A percentile compares a stretch with the other conserved stretches of the same genome.
These are phyloP conservation scores for Gonium pectorale DNA, from an alignment of 139 green algal species.

Conservation along the genomic window DNA sequence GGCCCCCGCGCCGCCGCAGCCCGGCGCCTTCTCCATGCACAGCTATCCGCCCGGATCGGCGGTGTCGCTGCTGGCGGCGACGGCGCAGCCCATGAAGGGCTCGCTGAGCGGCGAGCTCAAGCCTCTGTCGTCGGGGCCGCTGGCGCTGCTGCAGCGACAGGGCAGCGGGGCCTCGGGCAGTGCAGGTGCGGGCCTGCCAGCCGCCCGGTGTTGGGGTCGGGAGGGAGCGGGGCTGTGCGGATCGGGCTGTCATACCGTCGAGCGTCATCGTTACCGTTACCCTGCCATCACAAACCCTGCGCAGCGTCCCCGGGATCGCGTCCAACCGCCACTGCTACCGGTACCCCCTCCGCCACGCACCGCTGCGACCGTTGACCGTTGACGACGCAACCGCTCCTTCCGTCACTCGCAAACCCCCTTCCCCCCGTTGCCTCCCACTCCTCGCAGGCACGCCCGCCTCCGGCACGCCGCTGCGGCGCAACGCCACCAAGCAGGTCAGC, in stretches of 20 bases:
- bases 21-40: neutral
- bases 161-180: no score
- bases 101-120: neutral
- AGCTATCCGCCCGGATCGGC: neutral
- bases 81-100: neutral
- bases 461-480: neutral
- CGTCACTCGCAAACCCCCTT: neutral
- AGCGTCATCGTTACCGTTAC: no score
- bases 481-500: conserved; percentile 26
- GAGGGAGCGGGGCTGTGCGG: no score
- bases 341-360: neutral
- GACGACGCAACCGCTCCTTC: neutral
- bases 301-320: neutral
- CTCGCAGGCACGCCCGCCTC: neutral
- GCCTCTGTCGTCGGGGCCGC: neutral
- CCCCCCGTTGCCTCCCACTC: neutral
- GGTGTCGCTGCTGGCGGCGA: neutral
- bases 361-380: neutral
- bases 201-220: no score
- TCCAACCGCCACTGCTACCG: neutral
- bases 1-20: neutral
- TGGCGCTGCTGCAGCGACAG: neutral
- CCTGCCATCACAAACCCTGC: no score
- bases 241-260: no score
- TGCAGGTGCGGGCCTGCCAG: no score